A percentile compares a stretch with the other conserved stretches of the same genome.
Evolutionary conservation across 306 rosid genomes (phyloP).

Genomic region (Sicyos edulis): DNA sequence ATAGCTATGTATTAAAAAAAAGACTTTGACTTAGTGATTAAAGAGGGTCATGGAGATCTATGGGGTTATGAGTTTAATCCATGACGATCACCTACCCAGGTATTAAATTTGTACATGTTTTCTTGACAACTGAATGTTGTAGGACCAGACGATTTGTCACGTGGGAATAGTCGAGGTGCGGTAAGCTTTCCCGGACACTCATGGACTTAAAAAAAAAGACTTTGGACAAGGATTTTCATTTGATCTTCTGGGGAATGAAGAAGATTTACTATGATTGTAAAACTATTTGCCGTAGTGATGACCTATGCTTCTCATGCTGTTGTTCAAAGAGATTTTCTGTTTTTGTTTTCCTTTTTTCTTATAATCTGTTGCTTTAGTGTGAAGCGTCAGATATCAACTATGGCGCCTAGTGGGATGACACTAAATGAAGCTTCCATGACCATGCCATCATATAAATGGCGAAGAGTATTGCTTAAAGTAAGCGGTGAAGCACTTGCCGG

Average conservation of each 20-base stretch:
- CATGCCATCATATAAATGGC: conserved; percentile 57
- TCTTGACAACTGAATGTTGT: too few species aligned
- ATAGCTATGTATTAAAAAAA: too few species aligned
- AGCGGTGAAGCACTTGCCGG: conserved; percentile 99
- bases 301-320: background rate
- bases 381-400: conserved; percentile 45
- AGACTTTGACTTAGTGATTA: too few species aligned
- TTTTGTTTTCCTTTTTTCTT: background rate
- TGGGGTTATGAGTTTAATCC: too few species aligned
- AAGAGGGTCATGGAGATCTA: too few species aligned
- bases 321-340: background rate
- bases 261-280: background rate
- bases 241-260: background rate
- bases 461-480: conserved; percentile 93
- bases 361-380: conserved; percentile 24
- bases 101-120: too few species aligned
- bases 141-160: too few species aligned
- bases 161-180: too few species aligned
- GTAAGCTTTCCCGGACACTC: too few species aligned
- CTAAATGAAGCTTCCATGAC: conserved; percentile 45
- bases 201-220: too few species aligned
- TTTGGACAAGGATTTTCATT: conserved; percentile 1
- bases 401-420: conserved; percentile 45
- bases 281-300: background rate
- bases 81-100: too few species aligned